Percentiles rank a stretch among this genome's conserved stretches.
phyloP scores from a whole-genome alignment of 2,329 filamentous ascomycete genomes.

The Xylariaceae sp. region DNA sequence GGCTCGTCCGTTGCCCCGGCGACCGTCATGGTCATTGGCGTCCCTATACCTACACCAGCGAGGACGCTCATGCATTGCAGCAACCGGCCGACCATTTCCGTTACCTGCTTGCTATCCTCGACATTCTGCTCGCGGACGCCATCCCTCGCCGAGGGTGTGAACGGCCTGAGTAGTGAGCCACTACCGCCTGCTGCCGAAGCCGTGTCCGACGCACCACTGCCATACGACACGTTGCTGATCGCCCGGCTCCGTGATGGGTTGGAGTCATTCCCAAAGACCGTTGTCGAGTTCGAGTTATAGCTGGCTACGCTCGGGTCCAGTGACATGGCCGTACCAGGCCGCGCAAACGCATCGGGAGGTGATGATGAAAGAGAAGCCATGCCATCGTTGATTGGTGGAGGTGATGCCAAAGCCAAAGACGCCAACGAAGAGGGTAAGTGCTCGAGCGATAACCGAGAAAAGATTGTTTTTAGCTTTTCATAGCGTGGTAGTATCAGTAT shows the following conservation, averaged over 20 bases:
- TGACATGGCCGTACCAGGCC: constrained; percentile 71
- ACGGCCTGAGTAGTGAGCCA: constrained; percentile 45
- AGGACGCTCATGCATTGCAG: constrained; percentile 93
- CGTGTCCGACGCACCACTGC: constrained; percentile 43
- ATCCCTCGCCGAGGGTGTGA: constrained; percentile 42
- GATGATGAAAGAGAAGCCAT: constrained; percentile 48
- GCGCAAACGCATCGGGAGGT: constrained; percentile 37
- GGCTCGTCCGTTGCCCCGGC: constrained; percentile 60
- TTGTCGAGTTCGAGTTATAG: constrained; percentile 76
- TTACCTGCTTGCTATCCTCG: constrained; percentile 73
- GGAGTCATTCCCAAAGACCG: constrained; percentile 66
- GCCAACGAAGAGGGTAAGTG: constrained; percentile 57
- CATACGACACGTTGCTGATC: constrained; percentile 77
- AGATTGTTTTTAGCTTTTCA: constrained; percentile 82
- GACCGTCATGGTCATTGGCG: constrained; percentile 42
- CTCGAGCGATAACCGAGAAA: constrained; percentile 83
- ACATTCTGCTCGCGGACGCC: constrained; percentile 52
- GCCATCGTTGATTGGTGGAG: constrained; percentile 43
- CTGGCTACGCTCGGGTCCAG: constrained; percentile 71
- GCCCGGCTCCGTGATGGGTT: constrained; percentile 63
- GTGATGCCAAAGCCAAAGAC: constrained; percentile 52
- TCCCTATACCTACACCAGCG: constrained; percentile 60
- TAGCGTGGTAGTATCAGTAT: constrained; percentile 83
- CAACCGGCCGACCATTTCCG: constrained; percentile 92
- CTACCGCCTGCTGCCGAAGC: constrained; percentile 35